phyloP scores from a whole-genome alignment of 2,329 filamentous ascomycete genomes.

The Colletotrichum echinochloae region DNA sequence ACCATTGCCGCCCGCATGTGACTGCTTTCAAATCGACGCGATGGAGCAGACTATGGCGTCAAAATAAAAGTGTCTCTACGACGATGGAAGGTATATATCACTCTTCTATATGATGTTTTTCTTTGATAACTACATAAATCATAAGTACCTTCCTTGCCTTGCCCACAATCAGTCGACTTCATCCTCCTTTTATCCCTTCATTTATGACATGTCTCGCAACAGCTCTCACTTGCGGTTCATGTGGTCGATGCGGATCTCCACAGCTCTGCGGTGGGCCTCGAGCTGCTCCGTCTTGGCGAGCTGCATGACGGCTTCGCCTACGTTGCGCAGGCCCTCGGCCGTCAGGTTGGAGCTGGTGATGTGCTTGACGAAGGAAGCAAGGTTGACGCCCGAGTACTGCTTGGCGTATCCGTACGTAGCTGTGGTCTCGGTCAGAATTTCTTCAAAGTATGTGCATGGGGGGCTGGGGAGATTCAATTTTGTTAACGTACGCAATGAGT shows the following conservation, averaged over 20 bases:
- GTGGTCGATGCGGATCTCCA: slow-evolving; percentile 80
- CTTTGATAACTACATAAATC: slow-evolving; percentile 38
- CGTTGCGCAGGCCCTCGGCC: slow-evolving; percentile 83
- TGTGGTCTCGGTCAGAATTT: slow-evolving; percentile 52
- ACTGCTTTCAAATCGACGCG: not conserved
- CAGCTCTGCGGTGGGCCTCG: slow-evolving; percentile 91
- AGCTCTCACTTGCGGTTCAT: slow-evolving; percentile 48
- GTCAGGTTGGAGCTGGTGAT: slow-evolving; percentile 96
- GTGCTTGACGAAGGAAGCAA: slow-evolving; percentile 96
- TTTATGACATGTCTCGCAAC: not conserved
- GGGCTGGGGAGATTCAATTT: not conserved
- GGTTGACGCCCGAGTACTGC: slow-evolving; percentile 97
- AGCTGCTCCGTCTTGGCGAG: slow-evolving; percentile 93
- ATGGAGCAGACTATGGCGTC: not conserved
- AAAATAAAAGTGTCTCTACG: too few relatives aligned
- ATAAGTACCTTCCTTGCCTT: not conserved
- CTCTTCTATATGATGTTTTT: too few relatives aligned
- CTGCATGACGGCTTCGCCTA: slow-evolving; percentile 92
- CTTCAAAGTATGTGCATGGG: not conserved
- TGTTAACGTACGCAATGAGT: slow-evolving; percentile 85
- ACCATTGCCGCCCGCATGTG: not conserved
- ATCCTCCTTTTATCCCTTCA: not conserved
- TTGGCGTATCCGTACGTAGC: slow-evolving; percentile 98
- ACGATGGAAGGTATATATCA: too few relatives aligned
- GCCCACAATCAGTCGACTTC: not conserved